Evolutionary conservation across 2,329 filamentous ascomycete species (phyloP).

Genomic region (Colletotrichum higginsianum): DNA sequence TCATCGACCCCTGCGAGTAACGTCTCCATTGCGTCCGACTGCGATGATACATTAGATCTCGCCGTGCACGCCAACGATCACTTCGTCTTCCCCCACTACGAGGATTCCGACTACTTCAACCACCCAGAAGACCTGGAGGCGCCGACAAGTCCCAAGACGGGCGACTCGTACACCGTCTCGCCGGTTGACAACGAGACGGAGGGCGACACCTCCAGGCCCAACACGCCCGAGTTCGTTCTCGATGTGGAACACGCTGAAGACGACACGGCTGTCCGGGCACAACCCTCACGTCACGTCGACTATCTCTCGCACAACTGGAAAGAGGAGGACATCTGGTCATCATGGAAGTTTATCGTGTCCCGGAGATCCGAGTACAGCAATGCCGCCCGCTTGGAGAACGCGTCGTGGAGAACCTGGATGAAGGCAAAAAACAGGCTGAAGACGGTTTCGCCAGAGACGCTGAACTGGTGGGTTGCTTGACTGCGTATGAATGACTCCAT

Average conservation of each 20-base stretch:
- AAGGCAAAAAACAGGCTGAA: constrained; percentile 90
- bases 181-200: constrained; percentile 69
- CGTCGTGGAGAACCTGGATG: constrained; percentile 97
- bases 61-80: constrained; percentile 64
- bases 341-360: constrained; percentile 93
- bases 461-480: constrained; percentile 83
- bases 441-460: constrained; percentile 89
- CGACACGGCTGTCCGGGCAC: constrained; percentile 80
- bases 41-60: constrained; percentile 62
- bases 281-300: constrained; percentile 92
- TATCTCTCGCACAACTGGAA: constrained; percentile 94
- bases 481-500: neutral
- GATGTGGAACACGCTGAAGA: constrained; percentile 77
- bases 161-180: constrained; percentile 67
- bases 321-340: constrained; percentile 97
- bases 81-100: constrained; percentile 62
- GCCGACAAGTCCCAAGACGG: constrained; percentile 64
- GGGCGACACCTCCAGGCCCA: constrained; percentile 67
- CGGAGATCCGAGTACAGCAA: constrained; percentile 86
- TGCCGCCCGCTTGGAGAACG: constrained; percentile 89
- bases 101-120: constrained; percentile 63
- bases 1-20: constrained; percentile 76
- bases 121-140: constrained; percentile 65
- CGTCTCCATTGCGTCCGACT: constrained; percentile 72
- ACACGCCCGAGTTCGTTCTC: constrained; percentile 64